These are phyloP conservation scores for Mesostigma viride DNA, from an alignment of 139 green algal genomes.

Conservation along the genomic window DNA sequence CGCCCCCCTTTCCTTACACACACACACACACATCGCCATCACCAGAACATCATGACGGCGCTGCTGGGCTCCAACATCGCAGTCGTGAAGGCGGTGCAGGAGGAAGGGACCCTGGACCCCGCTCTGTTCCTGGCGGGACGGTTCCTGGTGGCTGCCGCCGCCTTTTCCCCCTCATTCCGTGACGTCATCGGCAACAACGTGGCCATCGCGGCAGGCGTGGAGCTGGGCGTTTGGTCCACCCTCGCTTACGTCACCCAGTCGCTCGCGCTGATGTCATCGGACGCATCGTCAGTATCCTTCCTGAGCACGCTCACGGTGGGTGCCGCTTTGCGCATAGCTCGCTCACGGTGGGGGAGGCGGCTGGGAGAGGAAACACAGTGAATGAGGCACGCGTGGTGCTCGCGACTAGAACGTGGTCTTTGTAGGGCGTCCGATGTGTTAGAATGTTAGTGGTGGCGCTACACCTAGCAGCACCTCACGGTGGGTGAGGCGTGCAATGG, in stretches of 20 bases:
- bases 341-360: background rate
- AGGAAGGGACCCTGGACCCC: slow-evolving; percentile 15
- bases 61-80: slow-evolving; percentile 22
- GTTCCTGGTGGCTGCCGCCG: slow-evolving; percentile 18
- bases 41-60: no score
- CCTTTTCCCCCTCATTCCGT: slow-evolving; percentile 18
- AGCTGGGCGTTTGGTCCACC: slow-evolving; percentile 22
- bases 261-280: slow-evolving; percentile 47
- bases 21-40: no score
- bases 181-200: no score
- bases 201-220: slow-evolving; percentile 6
- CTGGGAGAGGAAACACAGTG: background rate
- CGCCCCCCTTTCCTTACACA: no score
- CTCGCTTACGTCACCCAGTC: slow-evolving; percentile 41
- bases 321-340: background rate
- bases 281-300: slow-evolving; percentile 56
- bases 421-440: background rate
- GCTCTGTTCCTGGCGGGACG: slow-evolving; percentile 12
- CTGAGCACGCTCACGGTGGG: slow-evolving; percentile 68
- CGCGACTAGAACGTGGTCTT: background rate
- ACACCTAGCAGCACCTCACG: background rate
- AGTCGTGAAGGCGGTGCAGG: slow-evolving; percentile 25
- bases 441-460: background rate
- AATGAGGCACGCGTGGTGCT: background rate
- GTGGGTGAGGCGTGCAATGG: background rate